phyloP scores from a whole-genome alignment of 768 basidiomycete species.

The Candolleomyces efflorescens region DNA sequence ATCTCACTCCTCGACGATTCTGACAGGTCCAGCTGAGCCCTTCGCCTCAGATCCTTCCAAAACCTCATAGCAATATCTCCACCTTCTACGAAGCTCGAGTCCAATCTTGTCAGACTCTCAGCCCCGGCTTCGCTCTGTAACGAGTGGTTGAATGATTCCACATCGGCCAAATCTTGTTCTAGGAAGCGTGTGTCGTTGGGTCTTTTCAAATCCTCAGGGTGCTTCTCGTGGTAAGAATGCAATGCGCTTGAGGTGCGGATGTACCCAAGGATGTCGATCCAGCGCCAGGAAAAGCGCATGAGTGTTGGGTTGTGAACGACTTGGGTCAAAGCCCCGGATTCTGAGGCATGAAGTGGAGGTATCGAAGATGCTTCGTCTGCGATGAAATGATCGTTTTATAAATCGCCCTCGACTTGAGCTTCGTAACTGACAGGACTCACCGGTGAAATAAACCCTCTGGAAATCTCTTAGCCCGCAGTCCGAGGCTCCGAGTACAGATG shows the following conservation, averaged over 20 bases:
- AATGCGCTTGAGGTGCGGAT: slow-evolving; percentile 69
- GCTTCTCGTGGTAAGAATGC: slow-evolving; percentile 58
- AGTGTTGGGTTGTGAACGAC: slow-evolving; percentile 37
- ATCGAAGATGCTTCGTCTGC: neutral
- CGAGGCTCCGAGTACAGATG: slow-evolving; percentile 17
- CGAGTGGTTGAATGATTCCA: neutral
- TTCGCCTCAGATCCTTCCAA: slow-evolving; percentile 49
- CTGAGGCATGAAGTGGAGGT: neutral
- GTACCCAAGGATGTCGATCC: slow-evolving; percentile 65
- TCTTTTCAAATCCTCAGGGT: slow-evolving; percentile 50
- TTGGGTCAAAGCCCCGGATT: slow-evolving; percentile 8
- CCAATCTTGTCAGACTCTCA: neutral
- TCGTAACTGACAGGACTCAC: slow-evolving; percentile 22
- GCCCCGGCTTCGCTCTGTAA: slow-evolving; percentile 13
- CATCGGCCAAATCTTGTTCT: slow-evolving; percentile 23
- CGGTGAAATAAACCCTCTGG: slow-evolving; percentile 56
- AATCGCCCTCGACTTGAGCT: too few species aligned
- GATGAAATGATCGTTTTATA: neutral
- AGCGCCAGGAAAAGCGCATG: slow-evolving; percentile 55
- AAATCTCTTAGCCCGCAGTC: slow-evolving; percentile 36
- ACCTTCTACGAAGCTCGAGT: slow-evolving; percentile 29
- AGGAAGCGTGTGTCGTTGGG: slow-evolving; percentile 31
- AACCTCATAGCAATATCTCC: slow-evolving; percentile 67
- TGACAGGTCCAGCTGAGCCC: slow-evolving; percentile 20
- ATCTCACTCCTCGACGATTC: slow-evolving; percentile 14